Percentiles rank a stretch among this genome's conserved stretches.
These are phyloP conservation scores for Serendipita sp. DNA, from an alignment of 768 basidiomycete genomes.

Conservation along the genomic window DNA sequence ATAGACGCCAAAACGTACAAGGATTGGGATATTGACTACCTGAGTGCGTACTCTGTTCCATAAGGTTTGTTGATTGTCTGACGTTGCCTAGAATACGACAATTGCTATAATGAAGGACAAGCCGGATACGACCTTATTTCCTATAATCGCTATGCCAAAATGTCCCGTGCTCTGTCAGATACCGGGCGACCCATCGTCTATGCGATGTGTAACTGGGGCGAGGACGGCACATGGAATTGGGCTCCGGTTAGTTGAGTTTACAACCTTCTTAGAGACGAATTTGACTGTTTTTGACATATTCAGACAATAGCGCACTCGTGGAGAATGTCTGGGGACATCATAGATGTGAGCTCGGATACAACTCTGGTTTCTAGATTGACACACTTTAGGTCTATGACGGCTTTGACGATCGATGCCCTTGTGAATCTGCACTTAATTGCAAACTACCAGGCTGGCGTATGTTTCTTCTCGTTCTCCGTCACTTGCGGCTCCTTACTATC, in stretches of 20 bases:
- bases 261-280: slow-evolving; percentile 20
- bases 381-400: slow-evolving; percentile 15
- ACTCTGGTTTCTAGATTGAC: slow-evolving; percentile 16
- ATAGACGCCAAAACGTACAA: slow-evolving; percentile 29
- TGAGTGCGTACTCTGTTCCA: slow-evolving; percentile 17
- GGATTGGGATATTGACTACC: slow-evolving; percentile 29
- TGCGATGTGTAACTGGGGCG: slow-evolving; percentile 21
- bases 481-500: slow-evolving; percentile 28
- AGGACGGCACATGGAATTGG: slow-evolving; percentile 31
- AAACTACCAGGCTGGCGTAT: slow-evolving; percentile 24
- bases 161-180: too few relatives aligned
- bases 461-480: slow-evolving; percentile 30
- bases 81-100: slow-evolving; percentile 36
- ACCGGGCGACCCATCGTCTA: too few relatives aligned
- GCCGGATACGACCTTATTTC: too few relatives aligned
- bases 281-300: slow-evolving; percentile 19
- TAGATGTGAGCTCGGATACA: slow-evolving; percentile 19
- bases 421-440: slow-evolving; percentile 12
- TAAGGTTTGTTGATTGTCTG: slow-evolving; percentile 29
- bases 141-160: too few relatives aligned
- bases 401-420: too few relatives aligned
- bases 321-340: slow-evolving; percentile 34
- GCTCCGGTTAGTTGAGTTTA: slow-evolving; percentile 14
- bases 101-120: too few relatives aligned
- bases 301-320: slow-evolving; percentile 16